phyloP scores from a whole-genome alignment of 768 basidiomycete genomes.

The Asterophora lycoperdoides region DNA sequence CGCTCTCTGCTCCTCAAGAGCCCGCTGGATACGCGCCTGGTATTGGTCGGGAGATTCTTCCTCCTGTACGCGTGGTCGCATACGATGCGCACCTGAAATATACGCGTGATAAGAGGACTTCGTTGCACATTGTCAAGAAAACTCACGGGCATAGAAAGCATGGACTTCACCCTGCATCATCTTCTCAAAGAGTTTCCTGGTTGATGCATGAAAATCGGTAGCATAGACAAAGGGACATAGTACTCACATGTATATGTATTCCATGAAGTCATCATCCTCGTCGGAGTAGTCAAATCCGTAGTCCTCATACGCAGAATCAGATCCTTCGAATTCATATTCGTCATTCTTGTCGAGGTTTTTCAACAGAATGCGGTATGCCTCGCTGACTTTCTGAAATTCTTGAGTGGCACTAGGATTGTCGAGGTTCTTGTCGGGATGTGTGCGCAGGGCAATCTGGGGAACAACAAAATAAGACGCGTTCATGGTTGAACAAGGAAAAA shows the following conservation, averaged over 20 bases:
- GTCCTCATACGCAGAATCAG: slow-evolving; percentile 34
- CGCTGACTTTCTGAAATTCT: slow-evolving; percentile 65
- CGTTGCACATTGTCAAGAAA: not conserved
- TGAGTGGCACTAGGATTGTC: slow-evolving; percentile 60
- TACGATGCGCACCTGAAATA: slow-evolving; percentile 10
- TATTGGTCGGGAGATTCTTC: slow-evolving; percentile 59
- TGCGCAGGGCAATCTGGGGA: slow-evolving; percentile 55
- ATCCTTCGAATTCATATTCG: slow-evolving; percentile 29
- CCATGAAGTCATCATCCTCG: slow-evolving; percentile 24
- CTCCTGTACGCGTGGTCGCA: slow-evolving; percentile 21
- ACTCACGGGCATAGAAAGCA: slow-evolving; percentile 9
- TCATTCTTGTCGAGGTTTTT: slow-evolving; percentile 49
- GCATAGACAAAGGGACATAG: not conserved
- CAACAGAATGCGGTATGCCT: slow-evolving; percentile 60
- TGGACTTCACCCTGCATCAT: slow-evolving; percentile 32
- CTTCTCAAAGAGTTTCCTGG: slow-evolving; percentile 38
- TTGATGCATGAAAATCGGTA: slow-evolving; percentile 5
- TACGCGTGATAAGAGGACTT: no score
- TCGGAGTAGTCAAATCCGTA: slow-evolving; percentile 33
- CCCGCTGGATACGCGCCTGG: slow-evolving; percentile 43
- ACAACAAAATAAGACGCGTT: not conserved
- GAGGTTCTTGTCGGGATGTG: slow-evolving; percentile 77
- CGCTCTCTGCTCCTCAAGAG: slow-evolving; percentile 49
- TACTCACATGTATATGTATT: slow-evolving; percentile 40
- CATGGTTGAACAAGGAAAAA: not conserved